These are phyloP conservation scores for Pichia paraexigua DNA, from an alignment of 805 yeast species.

Conservation along the genomic window DNA sequence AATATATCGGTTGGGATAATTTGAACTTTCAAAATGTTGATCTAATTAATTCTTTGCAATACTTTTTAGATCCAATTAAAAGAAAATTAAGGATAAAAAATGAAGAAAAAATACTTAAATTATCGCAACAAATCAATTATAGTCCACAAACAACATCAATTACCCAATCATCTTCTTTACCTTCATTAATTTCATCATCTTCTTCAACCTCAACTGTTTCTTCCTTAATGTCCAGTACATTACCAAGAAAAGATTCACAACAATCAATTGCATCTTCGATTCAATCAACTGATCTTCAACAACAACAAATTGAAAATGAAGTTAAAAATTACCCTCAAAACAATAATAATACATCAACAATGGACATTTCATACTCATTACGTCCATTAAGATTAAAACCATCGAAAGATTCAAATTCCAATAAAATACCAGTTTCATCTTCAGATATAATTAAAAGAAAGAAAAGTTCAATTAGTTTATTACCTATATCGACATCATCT, in stretches of 20 bases:
- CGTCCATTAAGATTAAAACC: slow-evolving; percentile 14
- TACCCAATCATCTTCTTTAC: slow-evolving; percentile 10
- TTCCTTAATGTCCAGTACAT: slow-evolving; percentile 17
- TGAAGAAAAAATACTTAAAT: slow-evolving; percentile 11
- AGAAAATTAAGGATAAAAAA: slow-evolving; percentile 30
- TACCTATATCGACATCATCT: slow-evolving; percentile 5
- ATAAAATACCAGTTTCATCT: background rate
- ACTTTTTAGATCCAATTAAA: slow-evolving; percentile 72
- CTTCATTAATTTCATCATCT: slow-evolving; percentile 12
- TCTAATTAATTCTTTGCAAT: slow-evolving; percentile 57
- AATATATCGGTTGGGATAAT: slow-evolving; percentile 74
- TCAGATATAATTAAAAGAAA: background rate
- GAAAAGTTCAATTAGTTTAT: background rate
- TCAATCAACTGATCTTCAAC: background rate
- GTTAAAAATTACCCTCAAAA: background rate
- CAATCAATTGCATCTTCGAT: slow-evolving; percentile 1
- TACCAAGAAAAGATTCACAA: slow-evolving; percentile 7
- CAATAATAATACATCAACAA: background rate
- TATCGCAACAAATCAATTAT: background rate
- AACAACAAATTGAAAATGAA: background rate
- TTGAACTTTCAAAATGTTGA: slow-evolving; percentile 65
- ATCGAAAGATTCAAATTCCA: background rate
- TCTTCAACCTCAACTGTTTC: slow-evolving; percentile 12
- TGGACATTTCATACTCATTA: background rate
- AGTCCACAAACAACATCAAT: background rate